phyloP scores from a whole-genome alignment of 345 rosid species.

The Murraya koenigii region DNA sequence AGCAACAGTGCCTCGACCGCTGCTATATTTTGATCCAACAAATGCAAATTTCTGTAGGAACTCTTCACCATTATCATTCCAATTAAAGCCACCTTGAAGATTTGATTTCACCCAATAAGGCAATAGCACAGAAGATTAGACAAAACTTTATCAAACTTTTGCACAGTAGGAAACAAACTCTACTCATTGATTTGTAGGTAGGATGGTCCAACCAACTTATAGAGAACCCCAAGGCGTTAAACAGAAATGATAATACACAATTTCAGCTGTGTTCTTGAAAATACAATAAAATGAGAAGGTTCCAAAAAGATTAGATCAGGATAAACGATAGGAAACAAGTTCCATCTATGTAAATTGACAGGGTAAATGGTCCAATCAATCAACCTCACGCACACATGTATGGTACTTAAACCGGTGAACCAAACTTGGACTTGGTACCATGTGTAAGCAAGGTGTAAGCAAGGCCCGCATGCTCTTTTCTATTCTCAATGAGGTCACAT shows the following conservation, averaged over 20 bases:
- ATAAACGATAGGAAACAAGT: not conserved
- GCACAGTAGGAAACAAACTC: not conserved
- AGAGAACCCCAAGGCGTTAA: too few relatives aligned
- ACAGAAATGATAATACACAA: not conserved
- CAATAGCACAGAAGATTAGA: not conserved
- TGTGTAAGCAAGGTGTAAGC: not conserved
- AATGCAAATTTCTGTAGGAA: not conserved
- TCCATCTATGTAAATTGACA: not conserved
- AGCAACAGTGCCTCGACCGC: not conserved
- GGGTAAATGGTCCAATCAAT: conserved; percentile 2
- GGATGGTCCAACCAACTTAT: too few relatives aligned
- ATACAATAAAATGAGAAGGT: not conserved
- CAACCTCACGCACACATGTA: not conserved
- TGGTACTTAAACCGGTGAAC: not conserved
- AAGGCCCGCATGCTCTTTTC: not conserved
- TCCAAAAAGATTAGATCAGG: not conserved
- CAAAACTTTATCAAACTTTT: not conserved
- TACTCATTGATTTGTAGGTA: too few relatives aligned
- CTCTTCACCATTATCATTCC: not conserved
- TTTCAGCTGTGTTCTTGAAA: not conserved
- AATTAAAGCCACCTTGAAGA: not conserved
- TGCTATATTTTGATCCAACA: not conserved
- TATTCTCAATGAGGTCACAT: not conserved
- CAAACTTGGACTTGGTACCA: not conserved
- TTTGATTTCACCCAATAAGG: not conserved